Evolutionary conservation across 495 filamentous ascomycete genomes (phyloP).

Genomic region (Xylaria sp.): DNA sequence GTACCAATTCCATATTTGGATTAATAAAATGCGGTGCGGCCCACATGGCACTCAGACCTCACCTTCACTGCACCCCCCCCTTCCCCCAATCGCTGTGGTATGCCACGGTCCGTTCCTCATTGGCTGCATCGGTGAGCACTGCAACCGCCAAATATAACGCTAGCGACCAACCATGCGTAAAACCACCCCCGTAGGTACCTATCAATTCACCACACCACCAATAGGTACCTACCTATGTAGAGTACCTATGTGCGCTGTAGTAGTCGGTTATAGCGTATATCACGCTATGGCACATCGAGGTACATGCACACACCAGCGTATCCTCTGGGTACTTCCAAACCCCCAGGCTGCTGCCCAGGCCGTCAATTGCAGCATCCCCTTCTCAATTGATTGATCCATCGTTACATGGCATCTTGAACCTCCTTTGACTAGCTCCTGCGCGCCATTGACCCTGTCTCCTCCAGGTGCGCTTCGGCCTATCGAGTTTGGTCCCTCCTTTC

Average conservation of each 20-base stretch:
- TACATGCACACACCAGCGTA: conserved; percentile 10
- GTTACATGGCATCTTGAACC: conserved; percentile 30
- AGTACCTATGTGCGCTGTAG: neutral
- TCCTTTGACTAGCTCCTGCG: conserved; percentile 26
- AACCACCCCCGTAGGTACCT: neutral
- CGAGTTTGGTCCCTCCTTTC: conserved; percentile 9
- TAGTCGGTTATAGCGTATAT: neutral
- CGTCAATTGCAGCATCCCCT: conserved; percentile 15
- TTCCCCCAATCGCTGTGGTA: neutral
- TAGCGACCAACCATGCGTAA: conserved; percentile 14
- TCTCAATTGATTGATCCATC: conserved; percentile 3
- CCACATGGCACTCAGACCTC: neutral
- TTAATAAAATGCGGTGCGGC: neutral
- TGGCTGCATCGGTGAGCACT: conserved; percentile 12
- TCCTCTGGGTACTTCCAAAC: neutral
- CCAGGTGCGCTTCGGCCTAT: conserved; percentile 1
- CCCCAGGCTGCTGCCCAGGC: neutral
- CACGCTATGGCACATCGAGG: neutral
- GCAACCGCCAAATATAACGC: neutral
- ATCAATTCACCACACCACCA: neutral
- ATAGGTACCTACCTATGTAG: neutral
- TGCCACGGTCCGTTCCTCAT: neutral
- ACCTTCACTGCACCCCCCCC: neutral
- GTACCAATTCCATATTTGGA: conserved; percentile 2
- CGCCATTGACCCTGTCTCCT: conserved; percentile 8